Conservation (phyloP, 208 protist species). For the Trypanosoma rangeli region DNA sequence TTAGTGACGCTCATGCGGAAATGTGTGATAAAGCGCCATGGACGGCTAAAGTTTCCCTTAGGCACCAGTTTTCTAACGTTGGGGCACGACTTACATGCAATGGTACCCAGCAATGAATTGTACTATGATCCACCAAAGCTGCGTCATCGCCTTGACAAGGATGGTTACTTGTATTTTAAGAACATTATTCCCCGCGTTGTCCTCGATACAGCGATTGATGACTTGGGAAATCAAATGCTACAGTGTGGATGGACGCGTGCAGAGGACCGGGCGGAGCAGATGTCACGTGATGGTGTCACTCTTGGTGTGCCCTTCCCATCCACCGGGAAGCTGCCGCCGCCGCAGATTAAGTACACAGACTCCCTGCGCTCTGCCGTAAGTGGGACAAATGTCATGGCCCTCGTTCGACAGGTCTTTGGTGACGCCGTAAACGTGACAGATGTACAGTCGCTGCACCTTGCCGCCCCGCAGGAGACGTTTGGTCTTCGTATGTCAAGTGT, state of each 20-base stretch:
- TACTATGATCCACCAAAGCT: conserved; percentile 86
- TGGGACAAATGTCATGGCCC: conserved; percentile 81
- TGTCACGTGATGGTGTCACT: conserved; percentile 54
- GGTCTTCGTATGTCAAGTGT: conserved; percentile 82
- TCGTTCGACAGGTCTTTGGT: conserved; percentile 85
- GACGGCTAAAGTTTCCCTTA: conserved; percentile 61
- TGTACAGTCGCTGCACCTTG: conserved; percentile 77
- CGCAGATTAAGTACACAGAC: conserved; percentile 58
- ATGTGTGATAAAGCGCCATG: conserved; percentile 44
- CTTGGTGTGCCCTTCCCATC: conserved; percentile 71
- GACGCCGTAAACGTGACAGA: conserved; percentile 48
- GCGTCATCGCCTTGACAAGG: conserved; percentile 73
- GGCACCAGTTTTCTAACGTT: conserved; percentile 55
- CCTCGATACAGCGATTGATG: conserved; percentile 54
- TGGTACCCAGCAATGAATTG: conserved; percentile 84
- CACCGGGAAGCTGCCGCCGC: conserved; percentile 46
- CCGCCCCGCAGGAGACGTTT: conserved; percentile 57
- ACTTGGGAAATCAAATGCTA: conserved; percentile 68
- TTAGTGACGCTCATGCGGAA: conserved; percentile 36
- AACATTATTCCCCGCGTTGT: conserved; percentile 67
- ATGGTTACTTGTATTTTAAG: conserved; percentile 89
- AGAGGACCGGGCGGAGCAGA: conserved; percentile 43
- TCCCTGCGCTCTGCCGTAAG: conserved; percentile 63
- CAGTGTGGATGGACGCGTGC: conserved; percentile 56
- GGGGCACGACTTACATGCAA: conserved; percentile 57